Evolutionary conservation across 2,329 filamentous ascomycete genomes (phyloP).

Genomic region (Sphaceloma murrayae): DNA sequence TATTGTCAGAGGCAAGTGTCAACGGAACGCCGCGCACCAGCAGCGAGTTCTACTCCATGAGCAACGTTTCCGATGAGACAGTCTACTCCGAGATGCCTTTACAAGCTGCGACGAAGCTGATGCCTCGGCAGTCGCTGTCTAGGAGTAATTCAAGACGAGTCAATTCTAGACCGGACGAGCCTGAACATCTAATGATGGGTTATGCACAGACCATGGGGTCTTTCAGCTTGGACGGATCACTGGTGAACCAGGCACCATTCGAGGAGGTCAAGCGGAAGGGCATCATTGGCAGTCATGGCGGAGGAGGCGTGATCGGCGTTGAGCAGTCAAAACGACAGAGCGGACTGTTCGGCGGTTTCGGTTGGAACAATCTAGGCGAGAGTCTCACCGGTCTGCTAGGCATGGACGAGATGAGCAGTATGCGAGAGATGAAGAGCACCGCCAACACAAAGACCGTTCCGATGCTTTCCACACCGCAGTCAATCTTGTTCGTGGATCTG

Average conservation of each 20-base stretch:
- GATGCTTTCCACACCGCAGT: slow-evolving; percentile 88
- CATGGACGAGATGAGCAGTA: slow-evolving; percentile 76
- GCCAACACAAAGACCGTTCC: slow-evolving; percentile 81
- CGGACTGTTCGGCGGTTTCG: slow-evolving; percentile 72
- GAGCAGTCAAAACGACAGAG: slow-evolving; percentile 65
- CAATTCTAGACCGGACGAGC: slow-evolving; percentile 37
- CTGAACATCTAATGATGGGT: slow-evolving; percentile 92
- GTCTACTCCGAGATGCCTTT: slow-evolving; percentile 61
- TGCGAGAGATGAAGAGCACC: slow-evolving; percentile 88
- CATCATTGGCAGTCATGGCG: slow-evolving; percentile 71
- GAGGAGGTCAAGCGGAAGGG: slow-evolving; percentile 94
- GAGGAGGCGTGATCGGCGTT: slow-evolving; percentile 74
- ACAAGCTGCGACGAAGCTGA: slow-evolving; percentile 41
- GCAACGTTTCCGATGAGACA: slow-evolving; percentile 92
- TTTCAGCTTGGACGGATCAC: slow-evolving; percentile 81
- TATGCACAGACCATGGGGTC: slow-evolving; percentile 90
- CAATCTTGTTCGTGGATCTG: slow-evolving; percentile 89
- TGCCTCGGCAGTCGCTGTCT: slow-evolving; percentile 37
- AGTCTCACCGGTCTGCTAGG: slow-evolving; percentile 84
- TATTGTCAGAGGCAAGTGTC: slow-evolving; percentile 69
- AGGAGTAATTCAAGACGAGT: slow-evolving; percentile 30
- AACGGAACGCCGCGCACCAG: slow-evolving; percentile 78
- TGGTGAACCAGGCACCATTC: slow-evolving; percentile 81
- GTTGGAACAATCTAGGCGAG: slow-evolving; percentile 79
- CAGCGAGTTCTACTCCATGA: slow-evolving; percentile 87